phyloP scores from a whole-genome alignment of 2,329 filamentous ascomycete species.

The Ophiostoma montium region DNA sequence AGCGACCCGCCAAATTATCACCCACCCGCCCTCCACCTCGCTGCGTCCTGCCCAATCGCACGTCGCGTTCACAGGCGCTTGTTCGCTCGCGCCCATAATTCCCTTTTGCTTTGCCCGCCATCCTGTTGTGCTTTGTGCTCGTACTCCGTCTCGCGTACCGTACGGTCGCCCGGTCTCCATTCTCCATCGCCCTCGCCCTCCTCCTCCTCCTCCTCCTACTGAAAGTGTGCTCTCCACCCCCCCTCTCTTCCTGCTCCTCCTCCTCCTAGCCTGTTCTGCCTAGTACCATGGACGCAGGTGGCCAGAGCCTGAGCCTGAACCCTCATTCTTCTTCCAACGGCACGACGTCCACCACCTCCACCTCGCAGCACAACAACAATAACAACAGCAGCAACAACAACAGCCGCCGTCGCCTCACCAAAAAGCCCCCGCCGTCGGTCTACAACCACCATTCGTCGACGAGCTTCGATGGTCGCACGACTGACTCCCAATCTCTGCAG shows the following conservation, averaged over 20 bases:
- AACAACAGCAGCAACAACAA: too few species aligned
- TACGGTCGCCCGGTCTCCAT: neutral
- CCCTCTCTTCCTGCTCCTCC: neutral
- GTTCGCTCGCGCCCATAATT: neutral
- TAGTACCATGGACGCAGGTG: constrained; percentile 30
- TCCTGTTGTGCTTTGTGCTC: neutral
- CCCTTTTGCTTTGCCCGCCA: neutral
- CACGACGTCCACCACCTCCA: too few species aligned
- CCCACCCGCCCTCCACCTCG: constrained; percentile 4
- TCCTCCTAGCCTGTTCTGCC: constrained; percentile 6
- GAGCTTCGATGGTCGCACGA: constrained; percentile 34
- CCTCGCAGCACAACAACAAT: too few species aligned
- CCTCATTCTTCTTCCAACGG: constrained; percentile 29
- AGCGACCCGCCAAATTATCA: constrained; percentile 5
- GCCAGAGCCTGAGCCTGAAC: constrained; percentile 24
- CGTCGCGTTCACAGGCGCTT: neutral
- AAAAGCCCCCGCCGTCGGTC: constrained; percentile 41
- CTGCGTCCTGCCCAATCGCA: constrained; percentile 6
- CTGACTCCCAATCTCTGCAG: constrained; percentile 42
- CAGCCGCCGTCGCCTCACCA: constrained; percentile 44
- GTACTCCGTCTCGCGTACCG: neutral
- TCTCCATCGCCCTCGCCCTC: neutral
- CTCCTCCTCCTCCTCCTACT: neutral
- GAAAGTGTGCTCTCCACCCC: too few species aligned
- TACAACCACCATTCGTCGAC: constrained; percentile 34